These are phyloP conservation scores for Sphaerulina musiva DNA, from an alignment of 2,329 filamentous ascomycete genomes.

Conservation along the genomic window DNA sequence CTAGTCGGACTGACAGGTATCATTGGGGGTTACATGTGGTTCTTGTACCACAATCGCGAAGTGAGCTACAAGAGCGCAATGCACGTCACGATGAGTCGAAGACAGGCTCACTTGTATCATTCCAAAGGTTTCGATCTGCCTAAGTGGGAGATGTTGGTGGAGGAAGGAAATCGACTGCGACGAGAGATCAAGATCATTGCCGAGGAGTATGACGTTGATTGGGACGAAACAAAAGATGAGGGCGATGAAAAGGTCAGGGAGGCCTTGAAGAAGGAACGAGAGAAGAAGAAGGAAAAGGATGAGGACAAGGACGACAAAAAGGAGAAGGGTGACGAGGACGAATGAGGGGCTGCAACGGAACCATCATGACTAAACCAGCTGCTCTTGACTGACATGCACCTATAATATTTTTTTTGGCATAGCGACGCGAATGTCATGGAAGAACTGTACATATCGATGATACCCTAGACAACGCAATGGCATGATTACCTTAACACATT, in stretches of 20 bases:
- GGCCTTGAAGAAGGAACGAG: constrained; percentile 52
- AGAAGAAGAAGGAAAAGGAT: constrained; percentile 24
- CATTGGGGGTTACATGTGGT: constrained; percentile 89
- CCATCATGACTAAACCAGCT: not conserved
- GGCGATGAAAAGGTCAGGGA: constrained; percentile 30
- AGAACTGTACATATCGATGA: constrained; percentile 1
- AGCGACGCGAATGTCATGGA: not conserved
- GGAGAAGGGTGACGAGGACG: constrained; percentile 40
- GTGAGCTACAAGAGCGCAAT: constrained; percentile 76
- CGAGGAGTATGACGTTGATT: constrained; percentile 82
- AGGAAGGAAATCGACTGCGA: constrained; percentile 70
- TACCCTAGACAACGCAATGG: constrained; percentile 7
- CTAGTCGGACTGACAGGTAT: constrained; percentile 78
- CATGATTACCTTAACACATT: not conserved
- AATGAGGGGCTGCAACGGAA: constrained; percentile 1
- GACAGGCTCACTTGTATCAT: constrained; percentile 72
- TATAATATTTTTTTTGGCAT: not conserved
- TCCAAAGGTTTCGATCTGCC: constrained; percentile 66
- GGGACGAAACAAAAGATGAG: constrained; percentile 38
- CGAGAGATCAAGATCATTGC: constrained; percentile 75
- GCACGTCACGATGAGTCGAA: constrained; percentile 74
- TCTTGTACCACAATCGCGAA: constrained; percentile 85
- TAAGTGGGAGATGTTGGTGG: constrained; percentile 70
- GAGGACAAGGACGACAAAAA: constrained; percentile 53
- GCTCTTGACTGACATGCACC: not conserved